Evolutionary conservation across 2,329 filamentous ascomycete species (phyloP), one percentile per base, ranked within the genome.

Genomic region (Clonostachys byssicola): DNA sequence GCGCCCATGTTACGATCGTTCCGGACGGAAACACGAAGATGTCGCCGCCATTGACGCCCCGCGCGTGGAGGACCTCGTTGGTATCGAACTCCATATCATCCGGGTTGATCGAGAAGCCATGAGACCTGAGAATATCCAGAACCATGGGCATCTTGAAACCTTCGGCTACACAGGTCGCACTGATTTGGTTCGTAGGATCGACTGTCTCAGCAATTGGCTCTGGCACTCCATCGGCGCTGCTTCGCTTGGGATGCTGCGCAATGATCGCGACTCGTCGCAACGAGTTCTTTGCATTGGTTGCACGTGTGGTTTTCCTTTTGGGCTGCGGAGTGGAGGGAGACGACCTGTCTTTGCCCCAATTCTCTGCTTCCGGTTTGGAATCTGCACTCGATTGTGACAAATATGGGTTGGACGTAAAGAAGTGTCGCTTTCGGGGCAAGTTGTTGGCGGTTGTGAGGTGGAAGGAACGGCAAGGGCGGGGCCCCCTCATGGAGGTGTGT

Each of bases 11-110:
- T 6, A 97, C 94, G 8, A 97, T 80, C 12, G 92, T 95, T 12
- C 94, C 94, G 0, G 92, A 96, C 9, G 92, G 91, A 55, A 99
- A 99, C 48, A 99, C 85, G 61, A 97, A 97, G 44, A 97, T 83
- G 67, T 99, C 94, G 34, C 91, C 92, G 49, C 82, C 75, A 60
- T 81, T 78, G 49, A 77, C 72, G 9, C 75, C 74, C 45, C 80
- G 71, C 7, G 81, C 82, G 58, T 86, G 82, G 43, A 86, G 77
- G 6, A 86, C 80, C 57, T 85, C 81, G 52, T 73, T 72, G 42
- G 74, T 70, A 54, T 84, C 80, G 55, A 86, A 84, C 13, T 74
- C 78, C 12, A 77, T 81, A 43, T 67, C 70, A 55, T 86, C 80
- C 3, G 82, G 82, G 56, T 86, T 81, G 46, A 85, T 75, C 39